Evolutionary conservation across 1,284 basidiomycete species (phyloP).

Genomic region (Anthracocystis walkeri): DNA sequence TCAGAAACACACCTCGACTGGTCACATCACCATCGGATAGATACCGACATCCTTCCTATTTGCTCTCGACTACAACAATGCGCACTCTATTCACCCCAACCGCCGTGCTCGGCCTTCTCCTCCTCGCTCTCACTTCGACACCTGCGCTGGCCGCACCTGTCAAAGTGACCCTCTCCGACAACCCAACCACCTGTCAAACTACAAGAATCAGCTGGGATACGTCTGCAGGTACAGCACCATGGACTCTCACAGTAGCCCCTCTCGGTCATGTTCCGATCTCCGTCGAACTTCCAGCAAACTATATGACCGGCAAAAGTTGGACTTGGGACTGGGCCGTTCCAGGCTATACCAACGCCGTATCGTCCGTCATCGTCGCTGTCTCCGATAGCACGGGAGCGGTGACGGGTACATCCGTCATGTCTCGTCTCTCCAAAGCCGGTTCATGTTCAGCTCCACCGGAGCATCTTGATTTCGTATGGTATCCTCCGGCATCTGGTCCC

Average conservation of each 20-base stretch:
- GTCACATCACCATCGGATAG: background rate
- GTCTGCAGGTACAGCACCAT: constrained; percentile 41
- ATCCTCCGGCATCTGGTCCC: constrained; percentile 24
- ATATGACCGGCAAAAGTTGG: constrained; percentile 34
- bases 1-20: background rate
- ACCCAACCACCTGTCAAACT: constrained; percentile 38
- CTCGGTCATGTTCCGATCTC: constrained; percentile 42
- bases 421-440: constrained; percentile 17
- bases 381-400: constrained; percentile 39
- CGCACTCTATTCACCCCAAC: background rate
- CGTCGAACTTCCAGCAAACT: constrained; percentile 33
- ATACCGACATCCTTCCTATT: background rate
- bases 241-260: constrained; percentile 49
- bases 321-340: constrained; percentile 43
- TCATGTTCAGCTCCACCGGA: constrained; percentile 40
- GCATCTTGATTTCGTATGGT: constrained; percentile 52
- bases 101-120: constrained; percentile 2
- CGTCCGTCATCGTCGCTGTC: constrained; percentile 42
- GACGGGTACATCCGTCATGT: constrained; percentile 30
- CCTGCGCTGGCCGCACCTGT: constrained; percentile 40
- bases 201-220: constrained; percentile 42
- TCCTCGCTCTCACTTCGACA: constrained; percentile 23
- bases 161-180: constrained; percentile 31
- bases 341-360: constrained; percentile 19
- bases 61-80: background rate